Evolutionary conservation across 257 asterid species (phyloP).

Genomic region (Henckelia pumila): DNA sequence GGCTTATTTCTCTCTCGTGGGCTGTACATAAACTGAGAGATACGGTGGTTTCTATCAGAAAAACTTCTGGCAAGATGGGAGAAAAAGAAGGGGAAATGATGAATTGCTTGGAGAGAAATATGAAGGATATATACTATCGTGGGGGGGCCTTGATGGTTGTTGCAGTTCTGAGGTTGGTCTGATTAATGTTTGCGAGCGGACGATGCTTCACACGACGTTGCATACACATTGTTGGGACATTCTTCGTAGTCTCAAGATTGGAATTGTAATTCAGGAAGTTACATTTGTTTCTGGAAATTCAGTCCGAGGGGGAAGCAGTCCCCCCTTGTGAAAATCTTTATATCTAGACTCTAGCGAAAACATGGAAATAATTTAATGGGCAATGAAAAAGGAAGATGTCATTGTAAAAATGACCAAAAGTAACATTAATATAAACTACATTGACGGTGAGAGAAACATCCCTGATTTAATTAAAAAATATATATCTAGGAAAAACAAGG

Average conservation of each 20-base stretch:
- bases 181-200: constrained; percentile 21
- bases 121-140: constrained; percentile 65
- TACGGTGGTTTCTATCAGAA: constrained; percentile 56
- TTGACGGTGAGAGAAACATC: no score
- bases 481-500: background rate
- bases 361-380: background rate
- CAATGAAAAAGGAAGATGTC: no score
- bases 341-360: background rate
- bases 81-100: constrained; percentile 57
- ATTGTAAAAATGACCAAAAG: background rate
- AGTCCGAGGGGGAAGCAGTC: no score
- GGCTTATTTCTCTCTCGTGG: constrained; percentile 86
- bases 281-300: background rate
- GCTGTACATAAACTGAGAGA: constrained; percentile 73
- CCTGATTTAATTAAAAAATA: no score
- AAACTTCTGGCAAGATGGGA: constrained; percentile 36
- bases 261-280: background rate
- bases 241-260: background rate
- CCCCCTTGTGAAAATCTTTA: background rate
- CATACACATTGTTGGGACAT: background rate
- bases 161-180: constrained; percentile 59
- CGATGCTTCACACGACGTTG: background rate
- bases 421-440: background rate
- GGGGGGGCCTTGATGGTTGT: constrained; percentile 60
- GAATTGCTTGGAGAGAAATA: constrained; percentile 50